These are phyloP conservation scores for Blastocystis sp. DNA, from an alignment of 352 stramenopile species.

Conservation along the genomic window DNA sequence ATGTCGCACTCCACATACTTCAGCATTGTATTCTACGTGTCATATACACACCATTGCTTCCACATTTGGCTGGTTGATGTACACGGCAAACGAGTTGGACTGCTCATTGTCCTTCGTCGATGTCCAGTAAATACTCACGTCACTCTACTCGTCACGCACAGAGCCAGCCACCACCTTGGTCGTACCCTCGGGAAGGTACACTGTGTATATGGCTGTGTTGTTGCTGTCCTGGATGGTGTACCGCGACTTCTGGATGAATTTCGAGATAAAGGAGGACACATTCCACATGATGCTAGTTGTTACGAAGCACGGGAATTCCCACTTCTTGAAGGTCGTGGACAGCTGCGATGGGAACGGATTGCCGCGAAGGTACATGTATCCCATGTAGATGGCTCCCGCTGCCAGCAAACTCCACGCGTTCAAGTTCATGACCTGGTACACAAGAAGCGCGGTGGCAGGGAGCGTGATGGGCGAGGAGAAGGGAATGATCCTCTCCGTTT, in stretches of 20 bases:
- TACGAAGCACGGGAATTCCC: not conserved
- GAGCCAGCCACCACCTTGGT: not conserved
- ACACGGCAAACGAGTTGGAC: conserved; percentile 17
- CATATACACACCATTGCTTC: not conserved
- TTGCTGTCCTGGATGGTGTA: conserved; percentile 32
- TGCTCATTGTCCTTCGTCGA: not conserved
- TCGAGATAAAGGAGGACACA: conserved; percentile 5
- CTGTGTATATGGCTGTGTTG: conserved; percentile 20
- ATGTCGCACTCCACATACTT: conserved; percentile 30
- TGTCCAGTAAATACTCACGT: conserved; percentile 39
- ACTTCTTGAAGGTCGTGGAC: conserved; percentile 26
- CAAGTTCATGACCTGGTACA: conserved; percentile 25
- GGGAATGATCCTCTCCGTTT: conserved; percentile 15
- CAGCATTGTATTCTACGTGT: conserved; percentile 9
- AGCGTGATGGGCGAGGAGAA: conserved; percentile 30
- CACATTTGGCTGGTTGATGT: conserved; percentile 5
- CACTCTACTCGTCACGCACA: not conserved
- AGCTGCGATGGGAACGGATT: not conserved
- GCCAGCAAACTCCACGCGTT: not conserved
- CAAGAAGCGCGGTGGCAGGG: conserved; percentile 20
- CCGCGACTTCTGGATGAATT: conserved; percentile 3
- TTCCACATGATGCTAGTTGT: conserved; percentile 22
- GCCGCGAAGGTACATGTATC: not conserved
- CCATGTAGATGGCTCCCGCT: not conserved
- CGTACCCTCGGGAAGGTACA: conserved; percentile 12